Base-by-base conservation (phyloP, 192 early-diverging fungal genomes). In the Spizellomyces sp. region DNA sequence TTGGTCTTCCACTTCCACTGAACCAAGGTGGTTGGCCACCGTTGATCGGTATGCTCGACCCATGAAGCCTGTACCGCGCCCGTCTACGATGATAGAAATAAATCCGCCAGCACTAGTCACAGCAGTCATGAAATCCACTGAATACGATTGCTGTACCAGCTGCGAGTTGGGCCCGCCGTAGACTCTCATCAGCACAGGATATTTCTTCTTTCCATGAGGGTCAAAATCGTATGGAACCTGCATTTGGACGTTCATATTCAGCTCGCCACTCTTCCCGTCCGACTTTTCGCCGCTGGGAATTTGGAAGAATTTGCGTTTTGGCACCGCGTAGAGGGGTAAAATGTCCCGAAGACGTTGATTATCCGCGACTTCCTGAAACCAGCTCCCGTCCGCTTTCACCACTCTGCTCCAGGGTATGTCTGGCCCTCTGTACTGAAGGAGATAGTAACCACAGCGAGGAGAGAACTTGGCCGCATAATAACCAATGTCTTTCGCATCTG, bases 141-240 rank as follows among this genome's bases (percentile, higher is more conserved):
- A n/a, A 57, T 71, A 86, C 14, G 12, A 17, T 45, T 67, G 62
- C 14, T 48, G 42, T 36, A 82, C 82, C 45, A 88, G 70, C 80
- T 99, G 96, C 45, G 94, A 95, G 69, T 86, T 85, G 15, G 96
- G 96, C 5, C 96, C 96, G 42, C 94, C 96, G 75, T 86, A 86
- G 15, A 96, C 89, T 69, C 85, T 81, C 79, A 99, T 90, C 55
- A 97, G 73, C 7, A 98, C 90, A 22, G 94, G 94, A 66, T 99
- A 95, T 48, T 85, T 67, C 6, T 62, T 79, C 8, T 72, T 78
- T 17, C 83, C 84, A 15, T 71, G 73, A 19, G 71, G 73, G 66
- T 95, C 86, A 74, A 98, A 96, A 59, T 86, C 84, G 41, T 90
- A 87, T 57, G 95, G 95, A 36, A 90, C 84, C 15, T 89, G 86